A percentile compares a stretch with the other conserved stretches of the same genome.
Conservation (phyloP, 345 rosid genomes). For the Abelmoschus esculentus region DNA sequence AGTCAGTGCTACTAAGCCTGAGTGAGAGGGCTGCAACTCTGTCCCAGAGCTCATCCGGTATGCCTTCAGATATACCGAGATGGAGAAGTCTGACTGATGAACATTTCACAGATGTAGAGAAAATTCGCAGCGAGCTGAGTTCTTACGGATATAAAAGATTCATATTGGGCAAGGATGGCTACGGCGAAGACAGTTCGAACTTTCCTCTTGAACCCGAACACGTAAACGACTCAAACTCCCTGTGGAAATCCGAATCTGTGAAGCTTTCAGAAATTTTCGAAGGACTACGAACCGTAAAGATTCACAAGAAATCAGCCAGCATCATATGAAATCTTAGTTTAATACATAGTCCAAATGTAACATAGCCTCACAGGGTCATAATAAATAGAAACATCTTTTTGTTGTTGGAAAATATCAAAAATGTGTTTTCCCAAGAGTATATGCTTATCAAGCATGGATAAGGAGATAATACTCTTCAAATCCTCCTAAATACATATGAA, state of each 20-base stretch:
- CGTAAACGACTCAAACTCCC: background rate
- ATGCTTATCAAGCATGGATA: too few species aligned
- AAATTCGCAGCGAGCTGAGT: conserved; percentile 17
- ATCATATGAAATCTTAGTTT: conserved; percentile 20
- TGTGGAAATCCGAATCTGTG: conserved; percentile 37
- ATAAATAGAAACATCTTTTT: background rate
- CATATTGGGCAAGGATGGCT: conserved; percentile 13
- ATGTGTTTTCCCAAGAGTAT: background rate
- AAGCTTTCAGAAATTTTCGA: conserved; percentile 57
- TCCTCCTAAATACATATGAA: too few species aligned
- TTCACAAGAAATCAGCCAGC: conserved; percentile 39
- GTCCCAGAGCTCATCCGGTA: conserved; percentile 28
- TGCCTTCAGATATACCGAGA: conserved; percentile 47
- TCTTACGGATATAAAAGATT: conserved; percentile 18
- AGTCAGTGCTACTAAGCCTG: conserved; percentile 14
- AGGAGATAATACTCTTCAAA: too few species aligned
- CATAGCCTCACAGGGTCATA: background rate
- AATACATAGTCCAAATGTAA: background rate
- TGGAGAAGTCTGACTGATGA: conserved; percentile 27
- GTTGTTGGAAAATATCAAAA: background rate
- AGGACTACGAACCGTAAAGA: conserved; percentile 19
- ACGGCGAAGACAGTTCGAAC: background rate
- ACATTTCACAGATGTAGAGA: conserved; percentile 22
- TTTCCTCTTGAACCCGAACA: background rate
- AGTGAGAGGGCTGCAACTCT: conserved; percentile 15